These are phyloP conservation scores for Diplosphaera chodatii DNA, from an alignment of 139 green algal species.

Conservation along the genomic window DNA sequence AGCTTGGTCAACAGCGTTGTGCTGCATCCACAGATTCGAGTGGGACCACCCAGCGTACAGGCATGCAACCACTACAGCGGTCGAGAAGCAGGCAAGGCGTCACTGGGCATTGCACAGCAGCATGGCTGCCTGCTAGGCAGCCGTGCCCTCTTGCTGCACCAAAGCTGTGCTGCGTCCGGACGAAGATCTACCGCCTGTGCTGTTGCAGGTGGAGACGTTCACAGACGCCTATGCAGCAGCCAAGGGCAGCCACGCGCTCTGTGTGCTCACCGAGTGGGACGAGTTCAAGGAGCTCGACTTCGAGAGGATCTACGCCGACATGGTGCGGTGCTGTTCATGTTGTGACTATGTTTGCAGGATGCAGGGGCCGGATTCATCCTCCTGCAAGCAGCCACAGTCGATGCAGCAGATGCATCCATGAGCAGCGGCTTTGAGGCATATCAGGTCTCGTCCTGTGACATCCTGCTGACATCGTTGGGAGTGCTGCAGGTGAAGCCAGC, in stretches of 20 bases:
- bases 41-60: constrained; percentile 79
- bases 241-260: constrained; percentile 77
- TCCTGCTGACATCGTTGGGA: no score
- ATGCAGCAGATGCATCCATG: no score
- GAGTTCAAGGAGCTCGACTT: constrained; percentile 88
- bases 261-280: constrained; percentile 98
- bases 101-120: not conserved
- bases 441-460: no score
- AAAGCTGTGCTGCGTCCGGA: no score
- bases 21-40: constrained; percentile 53
- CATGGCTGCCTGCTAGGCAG: not conserved
- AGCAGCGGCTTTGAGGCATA: no score
- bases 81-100: constrained; percentile 18
- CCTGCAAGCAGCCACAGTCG: no score
- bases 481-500: constrained; percentile 73
- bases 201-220: not conserved
- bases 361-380: no score
- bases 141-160: not conserved
- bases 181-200: no score
- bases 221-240: constrained; percentile 4
- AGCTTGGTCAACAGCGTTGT: no score
- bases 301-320: constrained; percentile 68
- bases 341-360: no score
- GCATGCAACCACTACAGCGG: constrained; percentile 12
- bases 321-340: constrained; percentile 56